These are phyloP conservation scores for Hygrocybe punicea DNA, from an alignment of 768 basidiomycete genomes.

Conservation along the genomic window DNA sequence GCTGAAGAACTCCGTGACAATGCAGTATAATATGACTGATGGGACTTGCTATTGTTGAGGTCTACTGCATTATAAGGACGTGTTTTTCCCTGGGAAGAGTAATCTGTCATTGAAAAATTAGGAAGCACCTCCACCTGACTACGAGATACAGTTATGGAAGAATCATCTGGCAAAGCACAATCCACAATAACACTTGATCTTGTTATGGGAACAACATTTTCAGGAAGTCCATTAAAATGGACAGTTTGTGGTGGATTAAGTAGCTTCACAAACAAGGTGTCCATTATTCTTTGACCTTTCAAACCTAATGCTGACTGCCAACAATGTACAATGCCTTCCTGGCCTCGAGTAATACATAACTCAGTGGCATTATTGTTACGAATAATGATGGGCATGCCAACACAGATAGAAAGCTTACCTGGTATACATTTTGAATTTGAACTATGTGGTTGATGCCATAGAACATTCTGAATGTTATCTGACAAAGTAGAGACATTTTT, in stretches of 20 bases:
- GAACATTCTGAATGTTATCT: not conserved
- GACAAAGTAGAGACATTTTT: not conserved
- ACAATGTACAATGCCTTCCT: conserved; percentile 25
- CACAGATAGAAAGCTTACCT: conserved; percentile 29
- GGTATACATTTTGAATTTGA: conserved; percentile 19
- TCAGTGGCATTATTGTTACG: conserved; percentile 28
- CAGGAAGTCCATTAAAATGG: conserved; percentile 1
- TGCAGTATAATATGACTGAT: conserved; percentile 16
- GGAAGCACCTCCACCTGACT: conserved; percentile 23
- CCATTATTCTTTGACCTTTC: conserved; percentile 15
- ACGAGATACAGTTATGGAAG: conserved; percentile 10
- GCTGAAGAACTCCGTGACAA: conserved; percentile 18
- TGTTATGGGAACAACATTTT: conserved; percentile 24
- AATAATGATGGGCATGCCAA: conserved; percentile 30
- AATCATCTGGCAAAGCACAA: conserved; percentile 20
- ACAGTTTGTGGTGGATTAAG: conserved; percentile 10
- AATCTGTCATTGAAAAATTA: conserved; percentile 34
- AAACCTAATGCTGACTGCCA: conserved; percentile 20
- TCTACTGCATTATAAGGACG: conserved; percentile 25
- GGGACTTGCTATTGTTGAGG: conserved; percentile 12
- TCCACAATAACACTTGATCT: conserved; percentile 1
- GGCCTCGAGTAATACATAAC: conserved; percentile 30
- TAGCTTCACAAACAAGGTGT: conserved; percentile 20
- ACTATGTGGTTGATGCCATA: conserved; percentile 10
- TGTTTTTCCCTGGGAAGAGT: conserved; percentile 20